Base-by-base conservation (phyloP, 495 filamentous ascomycete species). In the Penicillium flavigenum region DNA sequence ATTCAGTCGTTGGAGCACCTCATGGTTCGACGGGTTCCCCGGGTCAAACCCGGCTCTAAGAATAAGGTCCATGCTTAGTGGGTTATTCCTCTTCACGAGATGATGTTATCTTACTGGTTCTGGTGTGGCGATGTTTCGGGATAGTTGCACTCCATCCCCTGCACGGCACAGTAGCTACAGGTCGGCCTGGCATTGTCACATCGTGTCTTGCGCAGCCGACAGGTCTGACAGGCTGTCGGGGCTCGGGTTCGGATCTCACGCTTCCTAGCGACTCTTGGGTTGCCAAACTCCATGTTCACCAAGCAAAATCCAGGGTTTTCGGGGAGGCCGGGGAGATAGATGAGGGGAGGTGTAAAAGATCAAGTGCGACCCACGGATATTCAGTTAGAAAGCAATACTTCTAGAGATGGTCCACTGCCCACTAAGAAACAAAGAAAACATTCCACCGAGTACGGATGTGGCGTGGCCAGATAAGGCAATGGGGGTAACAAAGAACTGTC, bases 151-250 rank as follows among this genome's bases (percentile, higher is more conserved):
- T 63, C 57, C 12, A 63, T 57, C 49, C 59, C 59, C 54, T 69
- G 66, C 27, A 57, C 10, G 34, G 59, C 51, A 47, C 66, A 69
- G 44, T 69, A 69, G 53, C 64, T 69, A 65, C 66, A 69, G 24
- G 56, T 45, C 19, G 66, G 66, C 36, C 66, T 62, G 12, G 38
- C 17, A 63, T 69, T 69, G 60, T 69, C 64, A 46, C 66, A 69
- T 57, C 66, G 66, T 38, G 66, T 69, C 56, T 69, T 69, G 39
- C 66, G 66, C 38, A 65, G 34, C 34, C 66, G 64, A 45, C 66
- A 69, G 29, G 61, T 67, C 50, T 69, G 64, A 58, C 66, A 69
- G 31, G 66, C 66, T 44, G 66, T 69, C 29, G 64, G 64, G 19
- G 66, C 66, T 43, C 66, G 64, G 48, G 64, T 69, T 11, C 66